Percentiles rank a stretch among this genome's conserved stretches.
phyloP scores from a whole-genome alignment of 768 basidiomycete species.

The Omphalotus guepiniiformis region DNA sequence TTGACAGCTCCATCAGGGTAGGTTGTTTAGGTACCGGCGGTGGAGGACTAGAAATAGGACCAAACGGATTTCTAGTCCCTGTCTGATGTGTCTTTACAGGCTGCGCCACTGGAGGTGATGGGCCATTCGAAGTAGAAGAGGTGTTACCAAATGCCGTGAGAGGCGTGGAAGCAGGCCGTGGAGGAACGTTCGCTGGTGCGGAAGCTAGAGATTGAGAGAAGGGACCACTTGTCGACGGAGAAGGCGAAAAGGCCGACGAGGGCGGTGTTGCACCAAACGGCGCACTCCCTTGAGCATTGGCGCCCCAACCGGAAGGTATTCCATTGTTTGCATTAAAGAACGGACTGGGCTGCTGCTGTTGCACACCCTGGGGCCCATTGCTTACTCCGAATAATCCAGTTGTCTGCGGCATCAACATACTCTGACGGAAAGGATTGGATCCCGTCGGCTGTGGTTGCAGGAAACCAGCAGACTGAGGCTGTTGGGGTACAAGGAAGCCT shows the following conservation, averaged over 20 bases:
- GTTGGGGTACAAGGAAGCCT: slow-evolving; percentile 27
- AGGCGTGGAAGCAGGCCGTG: slow-evolving; percentile 73
- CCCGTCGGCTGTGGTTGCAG: slow-evolving; percentile 59
- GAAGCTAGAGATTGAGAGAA: slow-evolving; percentile 20
- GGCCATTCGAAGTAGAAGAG: slow-evolving; percentile 17
- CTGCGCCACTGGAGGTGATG: slow-evolving; percentile 46
- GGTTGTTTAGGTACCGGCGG: slow-evolving; percentile 71
- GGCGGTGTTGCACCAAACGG: neutral
- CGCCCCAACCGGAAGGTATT: slow-evolving; percentile 8
- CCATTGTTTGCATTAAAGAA: slow-evolving; percentile 10
- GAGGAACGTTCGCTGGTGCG: slow-evolving; percentile 31
- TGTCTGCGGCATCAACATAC: slow-evolving; percentile 59
- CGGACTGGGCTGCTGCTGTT: slow-evolving; percentile 17
- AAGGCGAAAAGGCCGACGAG: slow-evolving; percentile 14
- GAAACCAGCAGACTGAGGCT: slow-evolving; percentile 36
- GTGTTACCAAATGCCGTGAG: slow-evolving; percentile 36
- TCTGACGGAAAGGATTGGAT: slow-evolving; percentile 82
- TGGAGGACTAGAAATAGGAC: slow-evolving; percentile 57
- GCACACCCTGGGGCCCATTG: slow-evolving; percentile 15
- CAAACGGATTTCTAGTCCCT: slow-evolving; percentile 95
- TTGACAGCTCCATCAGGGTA: slow-evolving; percentile 76
- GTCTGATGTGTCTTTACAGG: slow-evolving; percentile 86
- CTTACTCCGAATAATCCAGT: slow-evolving; percentile 53
- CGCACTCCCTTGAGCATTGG: slow-evolving; percentile 6
- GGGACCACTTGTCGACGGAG: slow-evolving; percentile 19